Conservation (phyloP, 768 basidiomycete genomes). For the Coprinellus aureogranulatus region DNA sequence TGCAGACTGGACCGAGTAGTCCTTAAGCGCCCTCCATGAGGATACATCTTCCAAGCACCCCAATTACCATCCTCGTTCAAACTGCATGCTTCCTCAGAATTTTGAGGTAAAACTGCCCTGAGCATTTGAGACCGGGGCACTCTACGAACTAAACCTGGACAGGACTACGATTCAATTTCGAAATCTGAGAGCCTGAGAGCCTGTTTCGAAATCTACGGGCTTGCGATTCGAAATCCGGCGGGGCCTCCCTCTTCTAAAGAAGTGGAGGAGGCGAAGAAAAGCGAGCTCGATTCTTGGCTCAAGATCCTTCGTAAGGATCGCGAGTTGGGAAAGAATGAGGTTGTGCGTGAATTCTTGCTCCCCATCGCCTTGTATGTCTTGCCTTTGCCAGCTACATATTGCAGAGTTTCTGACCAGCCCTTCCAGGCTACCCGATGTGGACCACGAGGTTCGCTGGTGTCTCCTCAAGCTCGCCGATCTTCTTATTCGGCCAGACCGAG, state of each 20-base stretch:
- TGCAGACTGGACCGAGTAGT: slow-evolving; percentile 97
- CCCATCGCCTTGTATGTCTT: slow-evolving; percentile 69
- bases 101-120: too few relatives aligned
- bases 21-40: too few relatives aligned
- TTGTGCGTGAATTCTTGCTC: slow-evolving; percentile 77
- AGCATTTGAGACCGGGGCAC: too few relatives aligned
- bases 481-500: slow-evolving; percentile 77
- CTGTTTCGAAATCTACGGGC: too few relatives aligned
- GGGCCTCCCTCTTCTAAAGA: too few relatives aligned
- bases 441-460: slow-evolving; percentile 89
- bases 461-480: slow-evolving; percentile 90
- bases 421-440: slow-evolving; percentile 66
- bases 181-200: too few relatives aligned
- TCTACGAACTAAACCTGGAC: too few relatives aligned
- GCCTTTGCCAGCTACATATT: slow-evolving; percentile 20
- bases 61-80: too few relatives aligned
- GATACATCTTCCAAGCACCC: too few relatives aligned
- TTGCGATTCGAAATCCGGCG: too few relatives aligned
- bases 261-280: slow-evolving; percentile 74
- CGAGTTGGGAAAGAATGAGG: slow-evolving; percentile 78
- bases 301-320: slow-evolving; percentile 85
- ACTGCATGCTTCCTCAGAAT: too few relatives aligned
- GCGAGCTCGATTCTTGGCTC: slow-evolving; percentile 80
- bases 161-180: too few relatives aligned
- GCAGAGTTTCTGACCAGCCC: slow-evolving; percentile 2